A percentile compares a stretch with the other conserved stretches of the same genome.
Evolutionary conservation across 2,329 filamentous ascomycete species (phyloP).

Genomic region (Parastagonospora nodorum): DNA sequence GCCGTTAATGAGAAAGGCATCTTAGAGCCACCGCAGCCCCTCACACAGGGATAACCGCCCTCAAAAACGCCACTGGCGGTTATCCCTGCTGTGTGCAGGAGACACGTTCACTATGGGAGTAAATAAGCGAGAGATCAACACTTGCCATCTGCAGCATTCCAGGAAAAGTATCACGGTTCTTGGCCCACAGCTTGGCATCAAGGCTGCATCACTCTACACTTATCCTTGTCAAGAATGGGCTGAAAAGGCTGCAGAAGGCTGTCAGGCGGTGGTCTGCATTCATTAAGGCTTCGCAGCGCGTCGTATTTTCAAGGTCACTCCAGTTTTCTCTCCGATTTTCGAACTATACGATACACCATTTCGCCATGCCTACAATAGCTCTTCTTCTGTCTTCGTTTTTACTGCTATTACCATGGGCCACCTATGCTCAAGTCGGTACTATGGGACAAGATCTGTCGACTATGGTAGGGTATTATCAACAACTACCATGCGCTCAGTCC

Average conservation of each 20-base stretch:
- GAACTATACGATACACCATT: neutral
- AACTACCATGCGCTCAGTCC: conserved; percentile 13
- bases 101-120: neutral
- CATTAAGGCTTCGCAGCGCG: too few species aligned
- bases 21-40: neutral
- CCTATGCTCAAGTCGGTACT: conserved; percentile 12
- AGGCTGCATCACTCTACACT: neutral
- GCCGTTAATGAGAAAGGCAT: too few species aligned
- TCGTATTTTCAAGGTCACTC: neutral
- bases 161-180: neutral
- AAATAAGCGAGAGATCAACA: neutral
- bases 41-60: neutral
- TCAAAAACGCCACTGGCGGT: neutral
- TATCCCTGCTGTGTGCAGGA: neutral
- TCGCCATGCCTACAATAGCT: neutral
- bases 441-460: conserved; percentile 15
- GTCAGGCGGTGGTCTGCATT: neutral
- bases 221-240: neutral
- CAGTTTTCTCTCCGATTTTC: neutral
- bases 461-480: conserved; percentile 6
- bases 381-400: neutral
- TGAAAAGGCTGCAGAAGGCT: neutral
- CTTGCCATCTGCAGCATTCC: neutral
- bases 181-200: neutral
- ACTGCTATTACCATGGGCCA: neutral